phyloP scores from a whole-genome alignment of 2,329 filamentous ascomycete genomes.

The Colletotrichum sp. region DNA sequence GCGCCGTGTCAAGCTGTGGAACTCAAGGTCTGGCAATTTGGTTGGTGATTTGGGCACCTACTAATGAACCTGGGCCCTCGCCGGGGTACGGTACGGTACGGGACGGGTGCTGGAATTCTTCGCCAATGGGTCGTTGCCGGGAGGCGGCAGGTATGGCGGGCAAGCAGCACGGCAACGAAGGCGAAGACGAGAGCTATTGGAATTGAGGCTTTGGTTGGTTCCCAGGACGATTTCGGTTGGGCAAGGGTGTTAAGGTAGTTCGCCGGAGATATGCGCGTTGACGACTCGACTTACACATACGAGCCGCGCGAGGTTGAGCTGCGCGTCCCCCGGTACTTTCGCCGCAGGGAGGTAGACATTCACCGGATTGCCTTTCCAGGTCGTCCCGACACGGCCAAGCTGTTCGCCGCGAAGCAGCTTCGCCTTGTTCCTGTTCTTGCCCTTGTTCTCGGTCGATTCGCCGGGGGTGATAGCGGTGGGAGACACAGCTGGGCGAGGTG shows the following conservation, averaged over 20 bases:
- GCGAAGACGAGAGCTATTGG: neutral
- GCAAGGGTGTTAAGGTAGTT: neutral
- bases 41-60: neutral
- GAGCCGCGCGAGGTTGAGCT: neutral
- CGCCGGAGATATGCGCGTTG: neutral
- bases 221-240: neutral
- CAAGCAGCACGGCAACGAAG: neutral
- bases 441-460: neutral
- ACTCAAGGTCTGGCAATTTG: neutral
- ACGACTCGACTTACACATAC: neutral
- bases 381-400: neutral
- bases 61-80: neutral
- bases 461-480: neutral
- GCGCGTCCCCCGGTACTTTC: neutral
- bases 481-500: neutral
- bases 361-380: constrained; percentile 1
- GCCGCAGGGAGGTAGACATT: neutral
- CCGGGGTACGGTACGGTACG: neutral
- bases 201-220: neutral
- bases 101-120: neutral
- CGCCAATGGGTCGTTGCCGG: neutral
- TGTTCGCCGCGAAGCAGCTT: neutral
- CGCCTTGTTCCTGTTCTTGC: neutral
- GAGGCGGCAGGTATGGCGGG: neutral
- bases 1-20: neutral